These are phyloP conservation scores for Graphilbum sp. DNA, from an alignment of 2,329 filamentous ascomycete species.

Conservation along the genomic window DNA sequence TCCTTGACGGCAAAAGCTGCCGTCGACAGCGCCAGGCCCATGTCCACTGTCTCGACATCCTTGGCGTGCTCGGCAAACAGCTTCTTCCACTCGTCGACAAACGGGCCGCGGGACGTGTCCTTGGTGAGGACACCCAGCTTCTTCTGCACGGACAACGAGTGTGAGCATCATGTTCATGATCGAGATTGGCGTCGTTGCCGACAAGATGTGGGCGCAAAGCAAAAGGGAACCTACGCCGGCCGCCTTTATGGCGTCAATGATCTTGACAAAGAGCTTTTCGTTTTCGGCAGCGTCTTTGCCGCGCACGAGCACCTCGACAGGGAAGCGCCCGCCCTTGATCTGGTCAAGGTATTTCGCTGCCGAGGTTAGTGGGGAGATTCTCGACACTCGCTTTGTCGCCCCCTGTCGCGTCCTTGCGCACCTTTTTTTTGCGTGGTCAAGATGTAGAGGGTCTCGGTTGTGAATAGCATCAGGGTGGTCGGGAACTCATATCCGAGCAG, in stretches of 20 bases:
- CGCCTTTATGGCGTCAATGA: slow-evolving; percentile 71
- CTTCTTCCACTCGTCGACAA: slow-evolving; percentile 93
- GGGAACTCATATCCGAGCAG: slow-evolving; percentile 97
- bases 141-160: slow-evolving; percentile 35
- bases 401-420: slow-evolving; percentile 18
- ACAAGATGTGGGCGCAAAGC: too few relatives aligned
- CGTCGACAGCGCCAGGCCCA: slow-evolving; percentile 64
- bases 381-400: not conserved
- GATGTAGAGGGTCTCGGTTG: slow-evolving; percentile 72
- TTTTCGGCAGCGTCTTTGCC: slow-evolving; percentile 88
- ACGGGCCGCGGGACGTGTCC: slow-evolving; percentile 71
- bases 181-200: too few relatives aligned
- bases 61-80: slow-evolving; percentile 61
- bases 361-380: too few relatives aligned
- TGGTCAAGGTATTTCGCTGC: slow-evolving; percentile 83
- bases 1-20: slow-evolving; percentile 86
- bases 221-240: slow-evolving; percentile 50
- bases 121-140: slow-evolving; percentile 81
- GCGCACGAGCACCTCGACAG: slow-evolving; percentile 79
- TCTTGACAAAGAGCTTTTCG: slow-evolving; percentile 73
- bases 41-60: slow-evolving; percentile 77
- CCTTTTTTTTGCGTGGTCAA: slow-evolving; percentile 97
- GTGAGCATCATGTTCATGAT: too few relatives aligned
- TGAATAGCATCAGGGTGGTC: slow-evolving; percentile 86
- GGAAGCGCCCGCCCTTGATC: slow-evolving; percentile 80